Evolutionary conservation across 345 rosid species (phyloP).

Genomic region (Gossypium turneri): DNA sequence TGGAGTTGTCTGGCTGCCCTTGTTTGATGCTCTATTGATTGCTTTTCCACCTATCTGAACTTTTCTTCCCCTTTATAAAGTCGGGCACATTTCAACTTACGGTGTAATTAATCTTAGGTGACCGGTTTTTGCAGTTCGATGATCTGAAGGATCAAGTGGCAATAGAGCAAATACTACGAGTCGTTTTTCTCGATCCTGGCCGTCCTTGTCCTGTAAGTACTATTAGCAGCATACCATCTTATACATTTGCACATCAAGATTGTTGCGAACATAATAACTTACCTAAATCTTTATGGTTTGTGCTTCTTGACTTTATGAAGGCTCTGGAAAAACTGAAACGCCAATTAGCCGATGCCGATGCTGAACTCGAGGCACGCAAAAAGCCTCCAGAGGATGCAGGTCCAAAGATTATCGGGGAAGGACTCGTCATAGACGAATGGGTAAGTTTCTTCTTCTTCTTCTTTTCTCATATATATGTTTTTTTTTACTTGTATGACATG

Average conservation of each 20-base stretch:
- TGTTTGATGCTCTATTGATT: neutral
- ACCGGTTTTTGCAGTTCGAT: conserved; percentile 60
- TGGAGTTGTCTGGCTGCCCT: conserved; percentile 6
- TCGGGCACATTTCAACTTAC: neutral
- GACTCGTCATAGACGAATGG: conserved; percentile 99
- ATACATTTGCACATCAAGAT: neutral
- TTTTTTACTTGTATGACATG: neutral
- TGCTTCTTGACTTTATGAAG: conserved; percentile 26
- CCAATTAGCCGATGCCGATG: conserved; percentile 85
- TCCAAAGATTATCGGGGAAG: conserved; percentile 87
- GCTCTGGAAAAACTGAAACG: conserved; percentile 83
- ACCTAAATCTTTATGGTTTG: neutral
- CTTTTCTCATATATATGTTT: too few relatives aligned
- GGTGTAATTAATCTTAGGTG: neutral
- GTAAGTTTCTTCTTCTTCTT: conserved; percentile 35
- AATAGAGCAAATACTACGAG: conserved; percentile 76
- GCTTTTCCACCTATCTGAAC: neutral
- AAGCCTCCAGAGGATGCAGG: conserved; percentile 82
- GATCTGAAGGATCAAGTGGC: conserved; percentile 87
- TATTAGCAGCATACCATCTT: neutral
- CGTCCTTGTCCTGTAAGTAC: conserved; percentile 71
- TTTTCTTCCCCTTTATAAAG: neutral
- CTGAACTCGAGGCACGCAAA: conserved; percentile 74
- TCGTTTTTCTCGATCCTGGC: conserved; percentile 75
- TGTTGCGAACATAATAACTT: neutral